Conservation (phyloP, 495 filamentous ascomycete genomes). For the Amphirosellinia nigrospora region DNA sequence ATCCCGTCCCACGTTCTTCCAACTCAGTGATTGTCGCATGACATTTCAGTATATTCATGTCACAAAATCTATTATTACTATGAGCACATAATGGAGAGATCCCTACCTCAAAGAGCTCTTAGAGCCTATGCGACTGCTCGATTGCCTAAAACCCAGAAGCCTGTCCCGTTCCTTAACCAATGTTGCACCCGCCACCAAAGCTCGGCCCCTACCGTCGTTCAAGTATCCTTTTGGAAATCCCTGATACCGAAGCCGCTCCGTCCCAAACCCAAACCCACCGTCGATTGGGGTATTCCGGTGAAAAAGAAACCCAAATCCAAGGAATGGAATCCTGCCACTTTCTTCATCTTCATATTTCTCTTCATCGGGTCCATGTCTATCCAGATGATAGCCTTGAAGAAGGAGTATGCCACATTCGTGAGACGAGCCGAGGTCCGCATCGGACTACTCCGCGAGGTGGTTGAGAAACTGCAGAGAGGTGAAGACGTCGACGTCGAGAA, state of each 20-base stretch:
- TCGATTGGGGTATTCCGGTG: constrained; percentile 27
- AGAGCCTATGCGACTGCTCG: constrained; percentile 19
- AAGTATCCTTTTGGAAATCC: constrained; percentile 72
- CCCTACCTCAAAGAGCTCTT: constrained; percentile 27
- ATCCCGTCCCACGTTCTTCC: not conserved
- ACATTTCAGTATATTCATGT: not conserved
- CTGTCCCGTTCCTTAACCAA: constrained; percentile 11
- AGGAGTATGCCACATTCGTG: constrained; percentile 71
- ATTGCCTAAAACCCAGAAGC: not conserved
- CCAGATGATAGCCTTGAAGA: constrained; percentile 81
- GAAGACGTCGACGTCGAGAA: constrained; percentile 91
- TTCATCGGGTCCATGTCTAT: constrained; percentile 95
- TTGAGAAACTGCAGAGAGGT: constrained; percentile 79
- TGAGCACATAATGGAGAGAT: constrained; percentile 29
- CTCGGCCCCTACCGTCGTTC: constrained; percentile 61
- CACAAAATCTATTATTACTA: not conserved
- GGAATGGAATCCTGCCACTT: constrained; percentile 91
- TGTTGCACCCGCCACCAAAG: constrained; percentile 32
- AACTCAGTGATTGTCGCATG: not conserved
- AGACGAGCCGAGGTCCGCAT: constrained; percentile 82
- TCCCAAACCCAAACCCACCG: constrained; percentile 27
- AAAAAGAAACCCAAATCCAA: constrained; percentile 56
- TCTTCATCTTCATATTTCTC: constrained; percentile 88
- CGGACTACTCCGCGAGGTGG: constrained; percentile 75
- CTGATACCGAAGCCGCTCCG: constrained; percentile 63